Evolutionary conservation across 148 eudicot species (phyloP).

Genomic region (Amaranthus cruentus): DNA sequence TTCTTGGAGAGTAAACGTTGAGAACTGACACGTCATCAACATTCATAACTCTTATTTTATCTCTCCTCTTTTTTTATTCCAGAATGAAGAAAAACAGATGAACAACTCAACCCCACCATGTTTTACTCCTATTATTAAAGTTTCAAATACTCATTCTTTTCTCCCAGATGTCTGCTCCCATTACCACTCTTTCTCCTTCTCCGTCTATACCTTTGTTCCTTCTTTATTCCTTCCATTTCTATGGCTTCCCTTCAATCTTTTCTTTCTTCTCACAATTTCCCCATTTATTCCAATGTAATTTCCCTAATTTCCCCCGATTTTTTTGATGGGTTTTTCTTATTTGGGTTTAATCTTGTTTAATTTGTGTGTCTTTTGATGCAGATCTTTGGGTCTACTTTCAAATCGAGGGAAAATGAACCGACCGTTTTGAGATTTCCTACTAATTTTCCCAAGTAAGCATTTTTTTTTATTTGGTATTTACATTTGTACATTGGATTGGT

Average conservation of each 20-base stretch:
- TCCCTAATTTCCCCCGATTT: neutral
- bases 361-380: slow-evolving; percentile 24
- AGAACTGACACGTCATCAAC: slow-evolving; percentile 13
- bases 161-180: slow-evolving; percentile 21
- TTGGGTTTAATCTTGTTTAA: slow-evolving; percentile 1
- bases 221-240: neutral
- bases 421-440: slow-evolving; percentile 40
- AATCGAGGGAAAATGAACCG: slow-evolving; percentile 38
- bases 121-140: slow-evolving; percentile 4
- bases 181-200: slow-evolving; percentile 8
- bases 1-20: slow-evolving; percentile 41
- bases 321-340: slow-evolving; percentile 11
- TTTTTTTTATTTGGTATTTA: neutral
- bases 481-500: neutral
- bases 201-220: neutral
- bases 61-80: neutral
- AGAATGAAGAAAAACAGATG: neutral
- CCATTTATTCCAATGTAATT: slow-evolving; percentile 12
- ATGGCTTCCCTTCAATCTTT: slow-evolving; percentile 46
- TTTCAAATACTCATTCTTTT: slow-evolving; percentile 4
- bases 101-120: neutral
- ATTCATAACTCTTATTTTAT: slow-evolving; percentile 9
- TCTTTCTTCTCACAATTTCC: slow-evolving; percentile 9
- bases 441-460: slow-evolving; percentile 35
- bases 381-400: slow-evolving; percentile 49